phyloP scores from a whole-genome alignment of 495 filamentous ascomycete species.

The Podospora bellae-mahoneyi region DNA sequence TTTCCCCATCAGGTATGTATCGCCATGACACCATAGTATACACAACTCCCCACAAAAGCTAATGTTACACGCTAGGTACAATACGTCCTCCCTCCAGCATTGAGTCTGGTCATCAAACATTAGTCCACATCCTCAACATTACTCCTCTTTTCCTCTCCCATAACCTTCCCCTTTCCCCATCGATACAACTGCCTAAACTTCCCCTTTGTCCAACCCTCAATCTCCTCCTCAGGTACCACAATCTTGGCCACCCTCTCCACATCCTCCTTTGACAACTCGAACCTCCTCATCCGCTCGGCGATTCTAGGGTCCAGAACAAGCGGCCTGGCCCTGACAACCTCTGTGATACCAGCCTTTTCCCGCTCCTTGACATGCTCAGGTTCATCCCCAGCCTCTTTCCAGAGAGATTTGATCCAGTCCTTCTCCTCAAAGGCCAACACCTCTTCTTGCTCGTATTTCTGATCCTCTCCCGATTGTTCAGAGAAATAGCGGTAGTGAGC shows the following conservation, averaged over 20 bases:
- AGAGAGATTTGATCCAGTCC: constrained; percentile 81
- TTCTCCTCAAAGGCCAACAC: constrained; percentile 72
- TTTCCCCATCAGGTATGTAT: not conserved
- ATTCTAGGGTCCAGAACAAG: constrained; percentile 78
- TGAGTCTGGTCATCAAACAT: not conserved
- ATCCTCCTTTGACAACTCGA: constrained; percentile 61
- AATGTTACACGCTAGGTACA: not conserved
- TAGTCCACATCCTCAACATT: constrained; percentile 28
- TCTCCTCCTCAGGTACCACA: constrained; percentile 60
- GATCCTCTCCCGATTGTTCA: constrained; percentile 16
- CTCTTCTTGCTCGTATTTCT: constrained; percentile 63
- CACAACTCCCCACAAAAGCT: not conserved
- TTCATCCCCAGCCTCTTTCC: constrained; percentile 52
- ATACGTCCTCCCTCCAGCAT: not conserved
- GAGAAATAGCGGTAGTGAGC: constrained; percentile 54
- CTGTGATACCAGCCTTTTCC: constrained; percentile 44
- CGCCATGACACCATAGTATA: not conserved
- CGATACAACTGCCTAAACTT: constrained; percentile 42
- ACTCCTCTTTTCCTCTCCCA: constrained; percentile 25
- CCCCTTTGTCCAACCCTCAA: constrained; percentile 60
- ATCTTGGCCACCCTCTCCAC: constrained; percentile 64
- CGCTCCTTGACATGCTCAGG: constrained; percentile 55
- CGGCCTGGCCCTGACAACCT: constrained; percentile 71
- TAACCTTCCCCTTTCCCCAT: constrained; percentile 37
- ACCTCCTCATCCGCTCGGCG: constrained; percentile 73